These are phyloP conservation scores for Colletotrichum higginsianum DNA, from an alignment of 2,329 filamentous ascomycete genomes.

Conservation along the genomic window DNA sequence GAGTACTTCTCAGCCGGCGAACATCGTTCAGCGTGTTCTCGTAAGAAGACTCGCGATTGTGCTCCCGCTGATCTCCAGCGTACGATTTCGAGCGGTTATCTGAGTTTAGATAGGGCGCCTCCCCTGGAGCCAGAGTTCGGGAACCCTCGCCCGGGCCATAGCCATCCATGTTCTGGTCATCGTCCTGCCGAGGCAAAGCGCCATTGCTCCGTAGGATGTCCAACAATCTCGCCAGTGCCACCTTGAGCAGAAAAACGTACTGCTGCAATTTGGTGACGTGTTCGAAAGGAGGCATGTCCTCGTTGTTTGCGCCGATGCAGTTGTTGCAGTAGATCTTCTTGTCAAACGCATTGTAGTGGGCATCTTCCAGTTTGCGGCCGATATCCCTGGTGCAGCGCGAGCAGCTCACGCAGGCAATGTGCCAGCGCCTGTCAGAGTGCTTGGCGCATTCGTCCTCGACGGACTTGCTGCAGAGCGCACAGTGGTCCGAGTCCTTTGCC, in stretches of 20 bases:
- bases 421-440: slow-evolving; percentile 83
- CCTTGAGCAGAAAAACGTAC: slow-evolving; percentile 92
- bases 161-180: slow-evolving; percentile 78
- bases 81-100: slow-evolving; percentile 83
- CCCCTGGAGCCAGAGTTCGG: slow-evolving; percentile 35
- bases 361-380: slow-evolving; percentile 77
- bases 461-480: slow-evolving; percentile 83
- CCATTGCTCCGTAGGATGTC: slow-evolving; percentile 89
- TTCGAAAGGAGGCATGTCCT: slow-evolving; percentile 71
- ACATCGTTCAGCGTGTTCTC: slow-evolving; percentile 98
- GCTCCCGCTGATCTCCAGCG: slow-evolving; percentile 72
- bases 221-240: slow-evolving; percentile 90
- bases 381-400: slow-evolving; percentile 76
- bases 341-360: slow-evolving; percentile 78
- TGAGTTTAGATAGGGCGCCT: slow-evolving; percentile 66
- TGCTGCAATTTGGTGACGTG: slow-evolving; percentile 90
- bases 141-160: slow-evolving; percentile 77
- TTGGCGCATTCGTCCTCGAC: slow-evolving; percentile 95
- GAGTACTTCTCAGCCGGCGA: slow-evolving; percentile 89
- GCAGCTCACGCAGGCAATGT: slow-evolving; percentile 86
- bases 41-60: slow-evolving; percentile 82
- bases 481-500: slow-evolving; percentile 87
- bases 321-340: slow-evolving; percentile 79
- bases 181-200: slow-evolving; percentile 81
- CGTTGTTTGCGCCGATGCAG: slow-evolving; percentile 73